Conservation (phyloP, 257 asterid genomes). For the Prunella vulgaris region DNA sequence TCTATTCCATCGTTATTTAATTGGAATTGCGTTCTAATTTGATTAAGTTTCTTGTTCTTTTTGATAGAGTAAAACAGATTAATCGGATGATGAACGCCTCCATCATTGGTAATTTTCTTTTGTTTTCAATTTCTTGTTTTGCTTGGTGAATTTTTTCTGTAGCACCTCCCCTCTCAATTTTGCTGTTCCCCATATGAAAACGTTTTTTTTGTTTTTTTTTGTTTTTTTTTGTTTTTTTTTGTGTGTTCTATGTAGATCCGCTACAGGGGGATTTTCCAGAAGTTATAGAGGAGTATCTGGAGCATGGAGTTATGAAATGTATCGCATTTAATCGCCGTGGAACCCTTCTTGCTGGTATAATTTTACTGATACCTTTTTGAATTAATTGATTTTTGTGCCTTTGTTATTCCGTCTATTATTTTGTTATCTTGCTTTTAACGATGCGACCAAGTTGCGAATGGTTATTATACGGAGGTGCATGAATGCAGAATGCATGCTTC, state of each 20-base stretch:
- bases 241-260: conserved; percentile 52
- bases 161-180: background rate
- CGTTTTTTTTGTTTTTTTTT: background rate
- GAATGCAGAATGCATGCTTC: background rate
- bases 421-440: background rate
- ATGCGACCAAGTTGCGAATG: background rate
- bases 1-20: background rate
- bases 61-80: background rate
- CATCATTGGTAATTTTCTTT: conserved; percentile 43
- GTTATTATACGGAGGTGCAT: background rate
- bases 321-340: conserved; percentile 90
- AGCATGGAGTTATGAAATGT: conserved; percentile 74
- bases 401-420: background rate
- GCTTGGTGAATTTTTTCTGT: background rate
- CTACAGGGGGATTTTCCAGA: conserved; percentile 93
- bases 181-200: background rate
- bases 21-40: background rate
- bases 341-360: conserved; percentile 87
- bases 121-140: background rate
- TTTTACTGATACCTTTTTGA: background rate
- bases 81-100: conserved; percentile 48
- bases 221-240: no score
- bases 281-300: conserved; percentile 88
- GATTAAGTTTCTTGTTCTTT: background rate
- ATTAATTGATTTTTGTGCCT: background rate